Percentiles rank a stretch among this genome's conserved stretches.
Evolutionary conservation across 208 protist species (phyloP).

Genomic region (Acanthamoeba polyphaga): DNA sequence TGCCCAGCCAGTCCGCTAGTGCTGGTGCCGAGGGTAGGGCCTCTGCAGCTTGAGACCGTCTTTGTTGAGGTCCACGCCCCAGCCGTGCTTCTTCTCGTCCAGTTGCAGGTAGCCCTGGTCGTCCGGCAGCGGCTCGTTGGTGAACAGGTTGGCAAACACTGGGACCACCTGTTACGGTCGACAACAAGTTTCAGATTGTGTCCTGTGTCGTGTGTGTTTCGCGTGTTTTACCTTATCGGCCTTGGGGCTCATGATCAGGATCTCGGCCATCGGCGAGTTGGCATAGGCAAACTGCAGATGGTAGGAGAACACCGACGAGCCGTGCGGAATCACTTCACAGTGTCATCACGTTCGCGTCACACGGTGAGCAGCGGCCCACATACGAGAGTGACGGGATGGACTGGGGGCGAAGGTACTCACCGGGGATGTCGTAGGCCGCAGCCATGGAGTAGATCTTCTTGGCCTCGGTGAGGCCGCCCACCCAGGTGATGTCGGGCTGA

Average conservation of each 20-base stretch:
- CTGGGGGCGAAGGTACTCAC: not conserved
- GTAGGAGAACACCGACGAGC: conserved; percentile 86
- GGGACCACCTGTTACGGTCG: conserved; percentile 68
- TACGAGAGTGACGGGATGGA: not conserved
- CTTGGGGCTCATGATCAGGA: conserved; percentile 85
- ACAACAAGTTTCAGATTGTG: not conserved
- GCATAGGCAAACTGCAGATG: conserved; percentile 86
- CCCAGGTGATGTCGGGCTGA: conserved; percentile 87
- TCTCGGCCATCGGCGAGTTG: conserved; percentile 87
- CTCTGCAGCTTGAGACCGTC: conserved; percentile 69
- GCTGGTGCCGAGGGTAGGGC: conserved; percentile 55
- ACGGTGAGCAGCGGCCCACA: not conserved
- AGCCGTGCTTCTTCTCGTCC: conserved; percentile 77
- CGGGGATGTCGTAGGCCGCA: conserved; percentile 82
- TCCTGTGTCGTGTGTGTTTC: not conserved
- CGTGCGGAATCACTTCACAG: conserved; percentile 80
- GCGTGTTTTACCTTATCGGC: conserved; percentile 77
- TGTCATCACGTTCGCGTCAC: too few relatives aligned
- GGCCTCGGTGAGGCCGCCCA: conserved; percentile 83
- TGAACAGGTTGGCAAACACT: conserved; percentile 86
- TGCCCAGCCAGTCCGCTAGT: not conserved
- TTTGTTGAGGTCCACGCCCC: conserved; percentile 81
- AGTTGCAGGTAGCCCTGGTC: conserved; percentile 78
- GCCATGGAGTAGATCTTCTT: conserved; percentile 83
- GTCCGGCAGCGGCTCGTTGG: conserved; percentile 87